Evolutionary conservation across 2,329 filamentous ascomycete species (phyloP), one percentile per base, ranked within the genome.

Genomic region (Sclerotinia sclerotiorum): DNA sequence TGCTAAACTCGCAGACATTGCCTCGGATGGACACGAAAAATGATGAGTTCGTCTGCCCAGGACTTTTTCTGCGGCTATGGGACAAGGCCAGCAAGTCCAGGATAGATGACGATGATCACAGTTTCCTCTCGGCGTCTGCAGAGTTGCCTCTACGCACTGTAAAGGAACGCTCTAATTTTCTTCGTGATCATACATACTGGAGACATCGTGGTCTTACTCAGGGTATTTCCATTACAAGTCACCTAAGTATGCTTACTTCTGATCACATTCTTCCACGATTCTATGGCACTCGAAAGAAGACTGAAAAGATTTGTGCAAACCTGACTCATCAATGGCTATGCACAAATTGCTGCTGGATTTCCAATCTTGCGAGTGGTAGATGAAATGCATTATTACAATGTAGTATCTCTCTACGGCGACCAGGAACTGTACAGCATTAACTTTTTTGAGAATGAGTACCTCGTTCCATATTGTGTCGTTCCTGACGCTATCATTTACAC

Each of bases 261-360:
- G 48, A 24, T 51, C 21, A 51, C n/a, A 51, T 51, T 51, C 13
- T 51, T 2, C 48, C 48, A 3, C 48, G 48, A n/a, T 51, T 51
- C 13, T 51, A 51, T 51, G 48, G 3, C 48, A 24, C n/a, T n/a
- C 48, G 48, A 51, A 51, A 51, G n/a, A 51, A 51, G 48, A 51
- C 48, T 51, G n/a, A 51, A 51, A 24, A 15, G 48, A 51, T 51
- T 51, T 51, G 48, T 51, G 48, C 48, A 51, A 51, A 51, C 3
- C 48, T 51, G 48, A 51, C n/a, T 57, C 55, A 57, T 42, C n/a
- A 57, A 57, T 24, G 55, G 35, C 11, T 27, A 17, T 57, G 55
- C 55, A 10, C 55, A 57, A 42, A 57, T 42, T 42, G 32, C 35
- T 5, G 35, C n/a, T 42, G 55, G 55, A 24, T 42, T 57, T 57